phyloP scores from a whole-genome alignment of 345 rosid species.

The Rhodamnia rubescens region DNA sequence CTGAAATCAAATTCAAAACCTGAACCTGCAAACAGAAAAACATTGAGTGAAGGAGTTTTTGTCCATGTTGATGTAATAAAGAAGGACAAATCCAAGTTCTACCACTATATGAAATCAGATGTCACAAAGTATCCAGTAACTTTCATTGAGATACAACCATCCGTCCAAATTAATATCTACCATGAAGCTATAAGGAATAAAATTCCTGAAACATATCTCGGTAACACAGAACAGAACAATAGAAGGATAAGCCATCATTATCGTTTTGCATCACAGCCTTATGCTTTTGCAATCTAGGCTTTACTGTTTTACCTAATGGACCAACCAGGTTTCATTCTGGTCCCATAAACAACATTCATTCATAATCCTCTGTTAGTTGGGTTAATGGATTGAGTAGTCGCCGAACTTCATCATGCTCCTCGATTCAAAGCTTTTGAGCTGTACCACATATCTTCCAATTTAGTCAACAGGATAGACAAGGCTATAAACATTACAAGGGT shows the following conservation, averaged over 20 bases:
- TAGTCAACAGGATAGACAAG: background rate
- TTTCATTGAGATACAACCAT: background rate
- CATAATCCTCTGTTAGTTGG: no score
- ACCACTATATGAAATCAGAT: background rate
- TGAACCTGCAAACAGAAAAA: conserved; percentile 62
- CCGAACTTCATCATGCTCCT: background rate
- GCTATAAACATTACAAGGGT: background rate
- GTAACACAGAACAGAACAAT: background rate
- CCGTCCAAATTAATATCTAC: background rate
- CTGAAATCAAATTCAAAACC: conserved; percentile 80
- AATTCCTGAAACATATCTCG: background rate
- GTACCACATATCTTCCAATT: background rate
- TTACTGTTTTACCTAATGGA: background rate
- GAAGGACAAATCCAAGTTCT: background rate
- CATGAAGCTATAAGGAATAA: background rate
- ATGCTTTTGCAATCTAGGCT: background rate
- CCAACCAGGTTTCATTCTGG: background rate
- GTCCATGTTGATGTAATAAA: background rate
- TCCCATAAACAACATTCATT: background rate
- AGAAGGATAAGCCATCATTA: background rate
- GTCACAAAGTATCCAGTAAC: background rate
- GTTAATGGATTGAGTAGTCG: background rate
- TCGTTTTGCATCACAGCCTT: background rate
- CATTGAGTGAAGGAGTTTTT: background rate
- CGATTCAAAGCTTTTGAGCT: background rate